Conservation (phyloP, 805 yeast genomes). For the Wickerhamiella spandovensis region DNA sequence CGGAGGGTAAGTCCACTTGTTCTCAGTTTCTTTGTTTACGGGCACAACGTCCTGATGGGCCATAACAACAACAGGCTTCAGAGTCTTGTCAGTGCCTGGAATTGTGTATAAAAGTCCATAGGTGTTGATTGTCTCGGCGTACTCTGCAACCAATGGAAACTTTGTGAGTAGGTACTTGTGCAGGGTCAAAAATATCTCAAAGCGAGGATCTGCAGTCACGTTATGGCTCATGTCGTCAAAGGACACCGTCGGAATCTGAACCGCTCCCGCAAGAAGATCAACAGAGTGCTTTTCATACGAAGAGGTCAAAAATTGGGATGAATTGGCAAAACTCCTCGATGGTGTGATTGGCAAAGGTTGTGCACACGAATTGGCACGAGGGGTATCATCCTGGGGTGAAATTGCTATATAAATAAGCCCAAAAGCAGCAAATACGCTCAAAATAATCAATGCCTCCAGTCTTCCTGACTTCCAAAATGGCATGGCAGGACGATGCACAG, state of each 20-base stretch:
- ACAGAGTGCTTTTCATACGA: slow-evolving; percentile 9
- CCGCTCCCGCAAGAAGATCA: slow-evolving; percentile 31
- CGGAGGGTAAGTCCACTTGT: slow-evolving; percentile 52
- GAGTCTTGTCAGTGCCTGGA: slow-evolving; percentile 35
- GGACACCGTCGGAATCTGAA: slow-evolving; percentile 51
- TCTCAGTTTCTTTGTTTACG: slow-evolving; percentile 38
- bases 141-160: slow-evolving; percentile 40
- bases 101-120: slow-evolving; percentile 50
- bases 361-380: not conserved
- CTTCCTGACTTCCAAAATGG: not conserved
- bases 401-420: not conserved
- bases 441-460: not conserved
- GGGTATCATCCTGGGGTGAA: not conserved
- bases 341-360: not conserved
- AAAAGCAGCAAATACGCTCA: not conserved
- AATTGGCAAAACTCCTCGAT: not conserved
- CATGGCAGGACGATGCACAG: too few relatives aligned
- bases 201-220: slow-evolving; percentile 39
- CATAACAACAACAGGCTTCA: slow-evolving; percentile 54
- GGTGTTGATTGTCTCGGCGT: slow-evolving; percentile 40
- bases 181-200: slow-evolving; percentile 35
- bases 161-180: slow-evolving; percentile 40
- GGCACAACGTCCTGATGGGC: slow-evolving; percentile 77
- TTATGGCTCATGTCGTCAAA: slow-evolving; percentile 37
- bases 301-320: not conserved